Percentiles rank a stretch among this genome's conserved stretches.
Conservation (phyloP, 768 basidiomycete genomes). For the Vishniacozyma victoriae region DNA sequence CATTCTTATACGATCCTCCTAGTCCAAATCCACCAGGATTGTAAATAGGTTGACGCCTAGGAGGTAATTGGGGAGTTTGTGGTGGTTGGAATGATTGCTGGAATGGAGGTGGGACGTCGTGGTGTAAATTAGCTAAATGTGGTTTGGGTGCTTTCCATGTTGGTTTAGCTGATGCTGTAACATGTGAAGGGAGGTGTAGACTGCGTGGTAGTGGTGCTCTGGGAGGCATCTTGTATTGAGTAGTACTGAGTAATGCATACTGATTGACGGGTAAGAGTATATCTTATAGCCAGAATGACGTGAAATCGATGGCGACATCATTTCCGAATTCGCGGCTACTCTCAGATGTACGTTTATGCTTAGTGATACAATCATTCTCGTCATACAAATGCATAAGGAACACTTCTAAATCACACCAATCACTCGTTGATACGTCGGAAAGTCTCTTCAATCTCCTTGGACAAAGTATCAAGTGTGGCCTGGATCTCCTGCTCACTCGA, state of each 20-base stretch:
- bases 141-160: constrained; percentile 21
- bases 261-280: no score
- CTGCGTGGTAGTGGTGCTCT: constrained; percentile 11
- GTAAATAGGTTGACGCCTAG: constrained; percentile 25
- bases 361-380: no score
- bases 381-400: no score
- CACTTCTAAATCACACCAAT: no score
- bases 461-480: constrained; percentile 71
- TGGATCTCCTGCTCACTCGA: constrained; percentile 79
- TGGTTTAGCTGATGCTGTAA: not conserved
- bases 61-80: constrained; percentile 23
- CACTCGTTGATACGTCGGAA: constrained; percentile 53
- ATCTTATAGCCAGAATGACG: no score
- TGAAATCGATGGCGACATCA: no score
- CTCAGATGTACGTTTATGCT: no score
- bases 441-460: constrained; percentile 84
- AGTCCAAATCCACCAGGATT: constrained; percentile 31
- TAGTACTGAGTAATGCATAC: no score
- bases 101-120: constrained; percentile 1
- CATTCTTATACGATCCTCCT: constrained; percentile 2
- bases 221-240: constrained; percentile 10
- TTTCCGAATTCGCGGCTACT: no score
- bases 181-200: constrained; percentile 7
- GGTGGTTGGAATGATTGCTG: constrained; percentile 12
- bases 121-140: constrained; percentile 9